These are phyloP conservation scores for Anisodus acutangulus DNA, from an alignment of 257 asterid species.

Conservation along the genomic window DNA sequence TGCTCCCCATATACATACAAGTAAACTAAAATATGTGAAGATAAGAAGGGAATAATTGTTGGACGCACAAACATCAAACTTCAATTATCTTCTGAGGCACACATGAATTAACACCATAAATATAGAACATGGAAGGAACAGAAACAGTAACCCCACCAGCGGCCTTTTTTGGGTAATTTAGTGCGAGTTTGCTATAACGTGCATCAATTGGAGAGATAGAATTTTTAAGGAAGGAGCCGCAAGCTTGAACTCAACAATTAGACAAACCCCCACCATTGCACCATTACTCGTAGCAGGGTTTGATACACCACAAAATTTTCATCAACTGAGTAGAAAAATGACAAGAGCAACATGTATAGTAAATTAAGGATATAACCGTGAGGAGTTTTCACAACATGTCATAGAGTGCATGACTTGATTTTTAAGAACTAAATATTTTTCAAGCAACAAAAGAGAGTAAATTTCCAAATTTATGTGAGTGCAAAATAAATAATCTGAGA, in stretches of 20 bases:
- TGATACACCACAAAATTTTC: neutral
- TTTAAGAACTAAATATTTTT: neutral
- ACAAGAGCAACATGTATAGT: neutral
- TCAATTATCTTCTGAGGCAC: neutral
- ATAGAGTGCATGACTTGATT: neutral
- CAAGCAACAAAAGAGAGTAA: neutral
- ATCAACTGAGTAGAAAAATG: constrained; percentile 14
- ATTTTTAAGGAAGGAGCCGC: neutral
- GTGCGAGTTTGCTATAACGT: neutral
- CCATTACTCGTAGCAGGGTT: neutral
- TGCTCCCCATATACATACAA: neutral
- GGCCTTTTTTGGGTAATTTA: neutral
- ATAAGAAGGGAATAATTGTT: neutral
- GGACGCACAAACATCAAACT: neutral
- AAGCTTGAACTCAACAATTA: neutral
- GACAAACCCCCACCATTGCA: neutral
- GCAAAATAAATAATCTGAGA: neutral
- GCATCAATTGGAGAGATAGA: neutral
- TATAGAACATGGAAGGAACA: neutral
- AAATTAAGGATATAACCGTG: neutral
- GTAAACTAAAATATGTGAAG: constrained; percentile 1
- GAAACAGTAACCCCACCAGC: neutral
- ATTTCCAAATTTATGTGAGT: constrained; percentile 2
- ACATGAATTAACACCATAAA: neutral
- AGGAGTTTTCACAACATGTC: neutral